phyloP scores from a whole-genome alignment of 2,329 filamentous ascomycete genomes.

The Paecilomyces sp. region DNA sequence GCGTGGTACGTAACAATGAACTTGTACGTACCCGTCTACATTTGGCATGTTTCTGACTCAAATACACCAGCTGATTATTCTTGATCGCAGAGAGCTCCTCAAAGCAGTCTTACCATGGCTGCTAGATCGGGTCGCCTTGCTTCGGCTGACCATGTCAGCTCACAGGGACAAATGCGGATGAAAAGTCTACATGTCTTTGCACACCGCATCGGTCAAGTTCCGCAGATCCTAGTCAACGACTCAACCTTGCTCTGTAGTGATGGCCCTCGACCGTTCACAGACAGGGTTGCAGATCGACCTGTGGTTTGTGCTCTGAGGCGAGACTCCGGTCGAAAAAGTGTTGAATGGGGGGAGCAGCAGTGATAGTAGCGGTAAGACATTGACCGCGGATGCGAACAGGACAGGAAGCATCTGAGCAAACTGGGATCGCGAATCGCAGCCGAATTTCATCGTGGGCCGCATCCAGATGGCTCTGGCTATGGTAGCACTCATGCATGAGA shows the following conservation, averaged over 20 bases:
- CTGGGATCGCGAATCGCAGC: background rate
- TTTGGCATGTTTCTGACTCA: no score
- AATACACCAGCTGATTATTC: no score
- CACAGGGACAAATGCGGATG: background rate
- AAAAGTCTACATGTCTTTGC: background rate
- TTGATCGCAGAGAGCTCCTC: background rate
- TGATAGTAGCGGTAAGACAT: background rate
- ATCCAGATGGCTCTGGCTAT: background rate
- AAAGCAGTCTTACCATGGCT: background rate
- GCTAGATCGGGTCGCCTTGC: background rate
- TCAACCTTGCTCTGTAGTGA: background rate
- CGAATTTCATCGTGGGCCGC: background rate
- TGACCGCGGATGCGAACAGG: background rate
- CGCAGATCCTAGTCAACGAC: background rate
- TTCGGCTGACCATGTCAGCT: background rate
- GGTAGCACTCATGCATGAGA: conserved; percentile 17
- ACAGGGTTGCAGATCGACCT: background rate
- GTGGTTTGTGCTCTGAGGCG: background rate
- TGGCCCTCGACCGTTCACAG: background rate
- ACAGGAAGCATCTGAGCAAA: background rate
- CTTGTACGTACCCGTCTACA: background rate
- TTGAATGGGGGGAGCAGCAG: background rate
- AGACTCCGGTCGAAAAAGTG: background rate
- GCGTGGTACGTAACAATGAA: background rate
- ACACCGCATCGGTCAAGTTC: background rate